Conservation (phyloP, 345 rosid species). For the Eucalyptus globulus region DNA sequence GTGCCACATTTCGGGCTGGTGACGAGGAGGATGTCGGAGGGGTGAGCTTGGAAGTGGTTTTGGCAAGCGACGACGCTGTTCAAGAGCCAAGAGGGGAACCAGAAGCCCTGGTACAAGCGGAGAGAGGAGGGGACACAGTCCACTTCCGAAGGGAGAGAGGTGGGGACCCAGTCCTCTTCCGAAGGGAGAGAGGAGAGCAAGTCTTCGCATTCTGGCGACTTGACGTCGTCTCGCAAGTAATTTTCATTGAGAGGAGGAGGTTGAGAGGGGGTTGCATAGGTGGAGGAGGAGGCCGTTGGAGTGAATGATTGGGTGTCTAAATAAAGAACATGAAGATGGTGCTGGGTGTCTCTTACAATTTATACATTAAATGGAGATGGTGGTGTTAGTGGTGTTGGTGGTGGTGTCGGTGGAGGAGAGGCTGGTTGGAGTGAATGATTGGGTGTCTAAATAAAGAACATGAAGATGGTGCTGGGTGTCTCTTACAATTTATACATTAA, state of each 20-base stretch:
- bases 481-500: neutral
- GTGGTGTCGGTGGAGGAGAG: neutral
- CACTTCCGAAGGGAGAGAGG: neutral
- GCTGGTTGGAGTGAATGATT: neutral
- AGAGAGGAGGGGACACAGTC: neutral
- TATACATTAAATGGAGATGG: neutral
- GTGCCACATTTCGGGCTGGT: neutral
- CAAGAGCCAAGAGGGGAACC: neutral
- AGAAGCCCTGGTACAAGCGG: neutral
- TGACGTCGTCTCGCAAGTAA: neutral
- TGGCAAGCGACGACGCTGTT: neutral
- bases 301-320: neutral
- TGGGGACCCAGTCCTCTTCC: neutral
- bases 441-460: neutral
- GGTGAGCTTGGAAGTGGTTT: neutral
- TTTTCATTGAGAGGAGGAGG: neutral
- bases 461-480: neutral
- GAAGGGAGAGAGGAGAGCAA: neutral
- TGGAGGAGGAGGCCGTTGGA: neutral
- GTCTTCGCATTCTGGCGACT: neutral
- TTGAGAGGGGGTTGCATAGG: neutral
- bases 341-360: neutral
- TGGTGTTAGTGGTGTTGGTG: neutral
- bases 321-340: neutral
- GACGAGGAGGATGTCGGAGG: neutral